A percentile compares a stretch with the other conserved stretches of the same genome.
Evolutionary conservation across 2,329 filamentous ascomycete genomes (phyloP).

Genomic region (Fusarium decemcellulare): DNA sequence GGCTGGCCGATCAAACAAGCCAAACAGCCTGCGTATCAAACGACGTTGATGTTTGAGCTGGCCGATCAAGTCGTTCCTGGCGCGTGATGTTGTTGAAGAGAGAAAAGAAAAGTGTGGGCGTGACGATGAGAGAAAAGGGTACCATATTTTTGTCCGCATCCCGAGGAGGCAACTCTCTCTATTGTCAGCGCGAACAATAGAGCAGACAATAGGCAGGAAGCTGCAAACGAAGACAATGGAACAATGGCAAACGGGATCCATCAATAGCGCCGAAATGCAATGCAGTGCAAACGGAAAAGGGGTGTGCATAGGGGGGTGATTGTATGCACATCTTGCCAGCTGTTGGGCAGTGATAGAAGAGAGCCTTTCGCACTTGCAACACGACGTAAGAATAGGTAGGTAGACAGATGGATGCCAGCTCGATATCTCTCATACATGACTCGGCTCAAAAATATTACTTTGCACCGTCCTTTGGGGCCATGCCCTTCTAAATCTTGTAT

Average conservation of each 20-base stretch:
- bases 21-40: too few relatives aligned
- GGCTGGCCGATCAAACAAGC: background rate
- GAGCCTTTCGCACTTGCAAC: constrained; percentile 3
- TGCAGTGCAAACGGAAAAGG: background rate
- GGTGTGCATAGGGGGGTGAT: background rate
- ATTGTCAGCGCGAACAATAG: constrained; percentile 1
- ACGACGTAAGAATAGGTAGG: background rate
- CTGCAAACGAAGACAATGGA: background rate
- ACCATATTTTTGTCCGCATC: background rate
- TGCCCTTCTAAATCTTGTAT: constrained; percentile 10
- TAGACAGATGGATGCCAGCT: too few relatives aligned
- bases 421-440: too few relatives aligned
- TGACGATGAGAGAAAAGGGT: background rate
- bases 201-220: background rate
- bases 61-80: background rate
- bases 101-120: background rate
- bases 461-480: constrained; percentile 4
- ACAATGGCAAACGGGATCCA: constrained; percentile 8
- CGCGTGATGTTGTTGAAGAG: background rate
- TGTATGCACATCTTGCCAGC: constrained; percentile 4
- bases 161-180: background rate
- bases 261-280: background rate
- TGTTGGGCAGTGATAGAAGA: constrained; percentile 5
- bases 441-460: constrained; percentile 4
- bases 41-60: too few relatives aligned